phyloP scores from a whole-genome alignment of 441 rosid species.

The Eruca vesicaria region DNA sequence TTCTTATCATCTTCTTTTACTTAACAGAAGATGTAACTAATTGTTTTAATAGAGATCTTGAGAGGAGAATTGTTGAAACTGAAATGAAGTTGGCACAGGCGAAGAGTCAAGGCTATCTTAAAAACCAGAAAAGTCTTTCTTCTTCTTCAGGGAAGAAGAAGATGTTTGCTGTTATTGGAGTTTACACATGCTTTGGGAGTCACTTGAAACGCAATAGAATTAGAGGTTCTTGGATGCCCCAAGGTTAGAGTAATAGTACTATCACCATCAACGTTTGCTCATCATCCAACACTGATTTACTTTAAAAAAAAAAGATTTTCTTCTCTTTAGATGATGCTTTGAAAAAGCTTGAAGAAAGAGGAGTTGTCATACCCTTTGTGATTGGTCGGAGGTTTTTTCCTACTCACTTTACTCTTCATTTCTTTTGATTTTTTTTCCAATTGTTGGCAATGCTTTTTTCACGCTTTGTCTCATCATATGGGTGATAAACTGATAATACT shows the following conservation, averaged over 20 bases:
- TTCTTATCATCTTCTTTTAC: not conserved
- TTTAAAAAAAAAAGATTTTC: not conserved
- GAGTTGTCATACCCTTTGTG: conserved; percentile 79
- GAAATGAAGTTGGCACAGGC: conserved; percentile 95
- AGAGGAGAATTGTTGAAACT: conserved; percentile 77
- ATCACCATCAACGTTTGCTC: not conserved
- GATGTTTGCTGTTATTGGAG: conserved; percentile 86
- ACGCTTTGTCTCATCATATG: not conserved
- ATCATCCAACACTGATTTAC: not conserved
- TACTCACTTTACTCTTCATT: conserved; percentile 12
- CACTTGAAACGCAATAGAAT: conserved; percentile 69
- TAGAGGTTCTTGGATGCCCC: conserved; percentile 97
- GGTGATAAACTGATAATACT: not conserved
- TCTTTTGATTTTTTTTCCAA: conserved; percentile 4
- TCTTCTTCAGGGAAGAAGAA: conserved; percentile 51
- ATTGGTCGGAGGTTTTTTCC: conserved; percentile 87
- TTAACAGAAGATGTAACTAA: too few relatives aligned
- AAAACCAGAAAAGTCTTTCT: conserved; percentile 48
- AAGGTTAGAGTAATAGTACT: conserved; percentile 46
- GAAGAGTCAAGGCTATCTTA: conserved; percentile 82
- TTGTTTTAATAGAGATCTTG: conserved; percentile 68
- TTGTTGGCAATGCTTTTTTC: not conserved
- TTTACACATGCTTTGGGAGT: conserved; percentile 88
- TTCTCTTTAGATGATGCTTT: too few relatives aligned
- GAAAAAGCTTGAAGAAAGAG: too few relatives aligned